Evolutionary conservation across 106 monocot genomes (phyloP), one percentile per base, ranked within the genome.

Genomic region (Chionographis japonica): DNA sequence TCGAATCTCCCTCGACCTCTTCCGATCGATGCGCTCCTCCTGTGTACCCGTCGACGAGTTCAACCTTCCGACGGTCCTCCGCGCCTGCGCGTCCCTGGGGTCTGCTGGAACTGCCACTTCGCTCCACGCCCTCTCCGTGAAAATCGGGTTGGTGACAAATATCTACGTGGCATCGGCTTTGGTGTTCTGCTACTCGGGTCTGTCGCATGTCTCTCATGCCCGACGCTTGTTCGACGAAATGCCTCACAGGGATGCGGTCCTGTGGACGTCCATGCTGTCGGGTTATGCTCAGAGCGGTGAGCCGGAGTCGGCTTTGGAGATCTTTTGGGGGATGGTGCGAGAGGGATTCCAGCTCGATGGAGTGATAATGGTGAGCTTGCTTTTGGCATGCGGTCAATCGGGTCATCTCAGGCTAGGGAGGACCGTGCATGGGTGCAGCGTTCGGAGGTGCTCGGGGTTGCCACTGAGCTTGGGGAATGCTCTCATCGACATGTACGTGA

Each of bases 191-290:
- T 85, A 89, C 51, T 49, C 56, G 3, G 42, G 37, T 1, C 49
- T 83, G 58, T 67, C 58, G 4, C 8, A 19, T n/a, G 17, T 77
- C 6, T 12, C 56, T 3, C 11, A 65, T 50, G 88, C 92, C 2
- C 62, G 71, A 2, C 50, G n/a, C 20, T 8, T 81, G 83, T 92
- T 92, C 50, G 85, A 88, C 7, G 83, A 74, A 80, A 83, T 82
- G 61, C 70, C 72, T 4, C 57, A 73, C 53, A 80, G 71, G 17
- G 92, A 92, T 52, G 56, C 73, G 8, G 92, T 88, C 7, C 56
- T 88, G 39, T 88, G 88, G 85, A 92, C 88, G 9, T 78, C 88
- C 3, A 85, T 91, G 84, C 56, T 91, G 4, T 85, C 91, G 2
- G 84, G 79, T 9, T 88, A 83, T 27, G 79, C 88, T 0, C 85